Evolutionary conservation across 1,284 basidiomycete genomes (phyloP), one percentile per base, ranked within the genome.

Genomic region (Ganoderma meredithae): DNA sequence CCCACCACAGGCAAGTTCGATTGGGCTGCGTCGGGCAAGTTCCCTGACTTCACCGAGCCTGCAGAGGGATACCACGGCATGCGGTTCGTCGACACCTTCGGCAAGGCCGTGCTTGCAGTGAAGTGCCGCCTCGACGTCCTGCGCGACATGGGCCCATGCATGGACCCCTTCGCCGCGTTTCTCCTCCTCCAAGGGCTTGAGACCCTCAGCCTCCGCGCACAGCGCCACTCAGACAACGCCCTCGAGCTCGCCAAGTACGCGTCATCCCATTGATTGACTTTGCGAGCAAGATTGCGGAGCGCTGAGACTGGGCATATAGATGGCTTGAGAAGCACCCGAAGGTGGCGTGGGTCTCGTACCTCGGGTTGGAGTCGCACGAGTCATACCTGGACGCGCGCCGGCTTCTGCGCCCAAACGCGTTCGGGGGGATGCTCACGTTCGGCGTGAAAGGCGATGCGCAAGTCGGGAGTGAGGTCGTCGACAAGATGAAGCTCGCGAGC

Each of bases 121-220:
- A 94, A 93, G 81, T 83, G 93, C 47, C 90, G 95, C 53, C 81
- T 87, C 27, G 88, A 94, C 77, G 83, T 94, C 60, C 84, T 96
- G 66, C 92, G 95, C 43, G 94, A 96, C 78, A 67, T 96, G 53
- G 95, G 94, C 1, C 87, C 92, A 0, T 81, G 84, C 15, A 74
- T 95, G 76, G 94, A 94, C 79, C 93, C 95, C 19, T 95, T 96
- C 76, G 90, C 82, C 2, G 91, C 93, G 0, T 95, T 95, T 84
- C 83, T 95, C 60, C 84, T 95, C n/a, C 81, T 96, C 39, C 92
- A 94, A 77, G 95, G 95, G 66, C 83, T 96, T 55, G 95, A 97
- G 81, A 97, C 95, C 1, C 88, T 97, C 64, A 91, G 90, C 74
- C 83, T 97, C 69, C 86, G 95, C 15, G 89, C 85, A 2, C 88